A percentile compares a stretch with the other conserved stretches of the same genome.
Conservation (phyloP, 192 early-diverging fungal species). For the Chytriomyces sp. region DNA sequence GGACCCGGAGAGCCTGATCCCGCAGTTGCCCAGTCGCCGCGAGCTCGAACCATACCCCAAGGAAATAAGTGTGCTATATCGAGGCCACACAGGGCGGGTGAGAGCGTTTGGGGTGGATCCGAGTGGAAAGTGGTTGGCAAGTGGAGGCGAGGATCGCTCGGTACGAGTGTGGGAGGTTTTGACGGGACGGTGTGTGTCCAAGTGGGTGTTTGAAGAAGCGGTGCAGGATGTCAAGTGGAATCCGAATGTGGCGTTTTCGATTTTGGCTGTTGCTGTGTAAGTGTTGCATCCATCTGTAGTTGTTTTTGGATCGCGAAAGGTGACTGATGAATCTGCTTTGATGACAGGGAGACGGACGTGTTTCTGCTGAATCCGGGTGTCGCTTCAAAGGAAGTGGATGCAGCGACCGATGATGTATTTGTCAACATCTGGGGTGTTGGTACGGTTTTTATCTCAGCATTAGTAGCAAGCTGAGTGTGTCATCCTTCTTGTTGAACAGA, state of each 20-base stretch:
- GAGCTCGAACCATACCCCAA: slow-evolving; percentile 96
- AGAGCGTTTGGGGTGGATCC: slow-evolving; percentile 88
- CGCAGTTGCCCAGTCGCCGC: slow-evolving; percentile 91
- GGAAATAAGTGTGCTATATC: slow-evolving; percentile 71
- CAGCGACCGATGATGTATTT: slow-evolving; percentile 38
- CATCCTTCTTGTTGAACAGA: background rate
- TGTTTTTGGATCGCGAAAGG: background rate
- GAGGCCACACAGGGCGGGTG: slow-evolving; percentile 81
- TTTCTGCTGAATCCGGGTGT: slow-evolving; percentile 40
- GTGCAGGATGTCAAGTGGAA: slow-evolving; percentile 87
- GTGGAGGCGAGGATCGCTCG: slow-evolving; percentile 89
- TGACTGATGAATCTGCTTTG: slow-evolving; percentile 12
- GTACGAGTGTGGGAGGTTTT: slow-evolving; percentile 89
- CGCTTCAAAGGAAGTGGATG: slow-evolving; percentile 21
- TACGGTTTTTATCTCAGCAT: too few relatives aligned
- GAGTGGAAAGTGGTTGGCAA: slow-evolving; percentile 84
- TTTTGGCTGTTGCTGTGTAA: slow-evolving; percentile 74
- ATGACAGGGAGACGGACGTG: slow-evolving; percentile 44
- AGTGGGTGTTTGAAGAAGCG: slow-evolving; percentile 70
- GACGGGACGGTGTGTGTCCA: slow-evolving; percentile 83
- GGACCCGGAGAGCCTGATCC: slow-evolving; percentile 90
- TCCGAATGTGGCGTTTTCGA: slow-evolving; percentile 73
- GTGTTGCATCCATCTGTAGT: slow-evolving; percentile 9
- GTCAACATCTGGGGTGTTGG: slow-evolving; percentile 28
- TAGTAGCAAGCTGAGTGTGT: background rate